These are phyloP conservation scores for Thermomucor indicae-seudaticae DNA, from an alignment of 371 early-diverging fungal species.

Conservation along the genomic window DNA sequence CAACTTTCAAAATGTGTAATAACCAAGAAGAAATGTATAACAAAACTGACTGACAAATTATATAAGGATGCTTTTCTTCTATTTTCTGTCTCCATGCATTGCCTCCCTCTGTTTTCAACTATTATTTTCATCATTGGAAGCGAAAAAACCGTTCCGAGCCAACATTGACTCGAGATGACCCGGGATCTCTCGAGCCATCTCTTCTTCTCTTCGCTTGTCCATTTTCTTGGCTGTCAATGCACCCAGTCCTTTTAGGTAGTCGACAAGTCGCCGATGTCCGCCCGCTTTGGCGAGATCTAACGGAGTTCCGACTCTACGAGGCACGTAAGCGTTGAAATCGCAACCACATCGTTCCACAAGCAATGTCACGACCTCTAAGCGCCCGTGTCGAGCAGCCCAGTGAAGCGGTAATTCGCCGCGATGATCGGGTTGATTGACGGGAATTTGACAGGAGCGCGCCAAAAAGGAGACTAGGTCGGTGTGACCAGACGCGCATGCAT, in stretches of 20 bases:
- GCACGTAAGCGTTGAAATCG: slow-evolving; percentile 34
- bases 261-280: slow-evolving; percentile 32
- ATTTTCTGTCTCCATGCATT: no score
- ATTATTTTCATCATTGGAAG: no score
- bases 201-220: slow-evolving; percentile 41
- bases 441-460: slow-evolving; percentile 27
- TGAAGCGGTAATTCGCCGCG: slow-evolving; percentile 36
- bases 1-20: no score
- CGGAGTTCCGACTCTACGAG: slow-evolving; percentile 36
- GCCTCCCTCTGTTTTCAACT: no score
- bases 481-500: slow-evolving; percentile 44
- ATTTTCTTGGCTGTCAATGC: slow-evolving; percentile 37
- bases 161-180: slow-evolving; percentile 33
- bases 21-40: no score
- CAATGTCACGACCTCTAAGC: slow-evolving; percentile 33
- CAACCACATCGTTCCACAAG: slow-evolving; percentile 38
- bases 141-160: slow-evolving; percentile 36
- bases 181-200: slow-evolving; percentile 20
- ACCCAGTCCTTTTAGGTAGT: slow-evolving; percentile 42
- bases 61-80: no score
- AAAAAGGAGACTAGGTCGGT: slow-evolving; percentile 33
- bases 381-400: slow-evolving; percentile 41
- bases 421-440: slow-evolving; percentile 24
- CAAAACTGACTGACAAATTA: no score
- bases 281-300: slow-evolving; percentile 37